Evolutionary conservation across 108 stramenopile species (phyloP), one percentile per base, ranked within the genome.

Genomic region (Cyclostephanos tholiformis): DNA sequence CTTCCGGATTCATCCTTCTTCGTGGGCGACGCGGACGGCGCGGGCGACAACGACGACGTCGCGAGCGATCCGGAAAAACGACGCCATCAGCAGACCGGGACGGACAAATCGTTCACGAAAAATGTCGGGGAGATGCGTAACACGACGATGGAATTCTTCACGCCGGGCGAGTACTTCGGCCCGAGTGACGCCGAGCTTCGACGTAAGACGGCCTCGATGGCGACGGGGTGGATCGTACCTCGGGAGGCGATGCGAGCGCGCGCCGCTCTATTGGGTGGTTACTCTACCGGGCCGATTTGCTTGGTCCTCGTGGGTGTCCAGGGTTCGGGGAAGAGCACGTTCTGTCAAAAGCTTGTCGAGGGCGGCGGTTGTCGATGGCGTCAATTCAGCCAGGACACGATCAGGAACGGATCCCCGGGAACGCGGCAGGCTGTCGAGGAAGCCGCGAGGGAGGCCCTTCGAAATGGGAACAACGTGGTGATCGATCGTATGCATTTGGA

Each of bases 401-500:
- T 95, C 59, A 71, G 71, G 25, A 85, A 91, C 63, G 94, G 94
- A 9, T 78, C 70, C 56, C 90, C 94, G 13, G 94, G 94, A 30
- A 87, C 76, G 27, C 80, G 94, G 71, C 72, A 89, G 63, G 76
- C 68, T 25, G 94, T 92, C 8, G 91, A 91, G 68, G 79, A 61
- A 19, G 72, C 71, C 8, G 83, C 89, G 14, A 38, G 55, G 7
- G 23, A 52, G 2, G 83, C 85, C 1, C 41, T 92, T 25, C 63
- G 67, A 49, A 36, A 71, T 1, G 83, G 86, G 14, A 52, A 65
- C 25, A 90, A 71, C 56, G 90, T 91, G 16, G 73, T 92, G 12
- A 61, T 95, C 53, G 94, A 95, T 86, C 77, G 94, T 25, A 95
- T 90, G 91, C 91, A 95, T 82, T 67, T 95, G 55, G 84, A 86